Base-by-base conservation (phyloP, 257 asterid genomes). In the Plectranthus barbatus region DNA sequence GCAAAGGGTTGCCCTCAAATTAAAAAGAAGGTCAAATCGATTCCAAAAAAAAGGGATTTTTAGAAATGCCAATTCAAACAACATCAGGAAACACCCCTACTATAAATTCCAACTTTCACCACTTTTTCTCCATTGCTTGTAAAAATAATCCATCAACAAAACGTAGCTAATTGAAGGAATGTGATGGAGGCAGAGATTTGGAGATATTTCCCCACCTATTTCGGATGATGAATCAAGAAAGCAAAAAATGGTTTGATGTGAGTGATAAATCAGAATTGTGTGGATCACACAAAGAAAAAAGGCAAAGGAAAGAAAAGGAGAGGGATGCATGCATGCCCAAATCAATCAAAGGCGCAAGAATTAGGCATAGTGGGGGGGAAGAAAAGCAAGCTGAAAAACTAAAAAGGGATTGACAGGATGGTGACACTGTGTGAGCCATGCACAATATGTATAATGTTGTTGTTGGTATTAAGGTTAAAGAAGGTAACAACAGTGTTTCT, bases 271-370 rank as follows among this genome's bases (percentile, higher is more conserved):
- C 24, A 46, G 54, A 31, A 42, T 19, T 57, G 66, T 56, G 71
- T 69, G 46, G 60, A 68, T 58, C 19, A 70, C 72, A 69, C 50
- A 62, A 44, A 17, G 71, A 52, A 66, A 63, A 26, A 64, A 47
- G 70, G 69, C 45, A 69, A 58, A 56, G 64, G 64, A 78, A 59
- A 4, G 0, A 42, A 55, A 47, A 34, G 37, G n/a, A 59, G 55
- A 37, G 42, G 66, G 51, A 67, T 56, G 79, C 80, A 72, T 80
- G 89, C 86, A 80, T 80, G 76, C 80, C 76, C 68, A 73, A 72
- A 77, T 77, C 80, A 76, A 70, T 74, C 72, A 69, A 72, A 23
- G 2, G 31, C 5, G 31, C 51, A 40, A 67, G 9, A 48, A 44
- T 44, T 19, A 26, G 31, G 31, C 31, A 26, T 48, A 64, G 53